phyloP scores from a whole-genome alignment of 176 grass and related monocot species.

The Pontederia crassipes region DNA sequence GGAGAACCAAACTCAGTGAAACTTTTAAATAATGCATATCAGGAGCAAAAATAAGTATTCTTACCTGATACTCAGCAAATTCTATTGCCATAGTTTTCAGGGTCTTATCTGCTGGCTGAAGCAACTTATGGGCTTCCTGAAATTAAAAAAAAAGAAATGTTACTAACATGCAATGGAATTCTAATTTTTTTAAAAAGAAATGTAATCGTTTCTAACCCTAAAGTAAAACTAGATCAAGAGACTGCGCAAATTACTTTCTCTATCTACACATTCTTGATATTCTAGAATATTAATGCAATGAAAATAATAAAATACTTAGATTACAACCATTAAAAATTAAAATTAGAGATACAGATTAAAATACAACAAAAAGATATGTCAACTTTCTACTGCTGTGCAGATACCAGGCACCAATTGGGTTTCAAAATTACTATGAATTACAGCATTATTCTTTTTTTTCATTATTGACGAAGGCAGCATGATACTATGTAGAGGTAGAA shows the following conservation, averaged over 20 bases:
- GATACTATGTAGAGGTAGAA: not conserved
- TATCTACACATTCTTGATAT: no score
- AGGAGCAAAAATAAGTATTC: conserved; percentile 5
- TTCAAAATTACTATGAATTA: not conserved
- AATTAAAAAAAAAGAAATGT: conserved; percentile 11
- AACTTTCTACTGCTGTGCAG: no score
- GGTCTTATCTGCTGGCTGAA: conserved; percentile 66
- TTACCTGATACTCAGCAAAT: conserved; percentile 87
- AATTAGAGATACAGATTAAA: no score
- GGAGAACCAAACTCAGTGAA: no score
- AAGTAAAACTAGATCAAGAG: no score
- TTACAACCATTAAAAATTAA: no score
- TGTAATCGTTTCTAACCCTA: no score
- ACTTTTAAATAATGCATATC: no score
- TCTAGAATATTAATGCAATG: no score
- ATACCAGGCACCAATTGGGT: not conserved
- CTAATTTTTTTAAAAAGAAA: not conserved
- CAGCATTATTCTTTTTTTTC: not conserved
- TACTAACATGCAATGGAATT: not conserved
- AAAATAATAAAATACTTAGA: no score
- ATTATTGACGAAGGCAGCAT: not conserved
- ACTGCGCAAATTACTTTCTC: no score
- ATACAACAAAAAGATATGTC: no score
- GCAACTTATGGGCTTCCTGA: conserved; percentile 76
- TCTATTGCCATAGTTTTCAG: conserved; percentile 81